Evolutionary conservation across 78 protist genomes (phyloP), one percentile per base, ranked within the genome.

Genomic region (Dictyostelium brefeldianum): DNA sequence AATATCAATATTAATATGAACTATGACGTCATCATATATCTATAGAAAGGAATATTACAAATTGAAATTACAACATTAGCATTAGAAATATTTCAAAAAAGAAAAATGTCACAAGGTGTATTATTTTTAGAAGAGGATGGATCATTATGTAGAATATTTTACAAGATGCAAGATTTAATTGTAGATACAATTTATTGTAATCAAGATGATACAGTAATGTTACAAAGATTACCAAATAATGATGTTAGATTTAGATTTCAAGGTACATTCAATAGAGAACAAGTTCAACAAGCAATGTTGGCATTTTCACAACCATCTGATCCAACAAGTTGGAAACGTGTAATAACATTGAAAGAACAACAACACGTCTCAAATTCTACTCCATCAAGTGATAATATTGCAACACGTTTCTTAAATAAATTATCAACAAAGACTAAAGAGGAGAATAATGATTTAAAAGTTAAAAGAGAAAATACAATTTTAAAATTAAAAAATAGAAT

Each of bases 61-160:
- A 17, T 12, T 18, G 93, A 87, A 46, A 41, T 87, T 10, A 51
- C 84, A 47, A 87, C 78, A 62, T 25, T 59, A 15, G 93, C 93
- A 46, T 27, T 87, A 9, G 93, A 87, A 48, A 62, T 25, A 20
- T 87, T 87, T 50, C 77, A 83, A 27, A 87, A 87, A 67, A 87
- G 93, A 77, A 87, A 87, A 31, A 59, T 87, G 83, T 41, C 83
- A 17, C 93, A 87, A 50, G 93, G 93, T 51, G 70, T 77, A 54
- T 41, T 87, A 15, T 87, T 87, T 31, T 53, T 87, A 7, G 93
- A 87, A 47, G 93, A 87, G 43, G 93, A 87, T 77, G 93, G 93
- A 9, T 70, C 57, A 29, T 15, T 87, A 17, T 87, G 93, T 64
- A 77, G 84, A 64, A 87, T 87, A 17, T 77, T 87, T 51, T 87